Evolutionary conservation across 257 asterid species (phyloP).

Genomic region (Cinchona pubescens): DNA sequence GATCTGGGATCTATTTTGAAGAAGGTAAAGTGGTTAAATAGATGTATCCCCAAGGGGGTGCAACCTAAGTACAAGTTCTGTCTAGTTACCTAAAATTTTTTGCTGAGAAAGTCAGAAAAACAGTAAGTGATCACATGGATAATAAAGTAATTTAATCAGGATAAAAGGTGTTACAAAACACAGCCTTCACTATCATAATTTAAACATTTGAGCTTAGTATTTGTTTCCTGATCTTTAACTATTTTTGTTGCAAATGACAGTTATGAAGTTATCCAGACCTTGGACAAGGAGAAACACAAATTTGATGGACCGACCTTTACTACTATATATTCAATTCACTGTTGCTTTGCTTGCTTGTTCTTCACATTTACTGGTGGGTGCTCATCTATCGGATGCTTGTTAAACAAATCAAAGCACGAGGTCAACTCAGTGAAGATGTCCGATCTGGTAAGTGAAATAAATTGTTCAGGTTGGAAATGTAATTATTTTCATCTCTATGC

Average conservation of each 20-base stretch:
- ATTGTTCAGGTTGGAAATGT: background rate
- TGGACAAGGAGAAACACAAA: constrained; percentile 59
- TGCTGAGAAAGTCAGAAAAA: background rate
- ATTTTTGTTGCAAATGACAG: constrained; percentile 35
- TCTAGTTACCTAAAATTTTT: background rate
- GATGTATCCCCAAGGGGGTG: background rate
- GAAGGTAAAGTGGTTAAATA: background rate
- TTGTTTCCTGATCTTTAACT: constrained; percentile 4
- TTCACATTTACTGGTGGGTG: constrained; percentile 88
- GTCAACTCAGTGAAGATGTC: constrained; percentile 82
- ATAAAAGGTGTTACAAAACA: background rate
- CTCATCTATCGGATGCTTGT: constrained; percentile 86
- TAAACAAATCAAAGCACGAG: constrained; percentile 73
- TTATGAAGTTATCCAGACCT: constrained; percentile 47
- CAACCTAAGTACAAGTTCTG: background rate
- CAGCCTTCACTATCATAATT: background rate
- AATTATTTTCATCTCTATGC: background rate
- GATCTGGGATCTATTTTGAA: background rate
- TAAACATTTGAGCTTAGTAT: background rate
- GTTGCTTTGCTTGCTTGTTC: constrained; percentile 79
- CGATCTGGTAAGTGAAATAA: constrained; percentile 72
- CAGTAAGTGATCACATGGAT: background rate
- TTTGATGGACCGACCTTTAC: constrained; percentile 62
- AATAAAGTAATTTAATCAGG: background rate
- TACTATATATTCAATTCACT: constrained; percentile 83